phyloP scores from a whole-genome alignment of 2,329 filamentous ascomycete species.

The Aspergillus sp. region DNA sequence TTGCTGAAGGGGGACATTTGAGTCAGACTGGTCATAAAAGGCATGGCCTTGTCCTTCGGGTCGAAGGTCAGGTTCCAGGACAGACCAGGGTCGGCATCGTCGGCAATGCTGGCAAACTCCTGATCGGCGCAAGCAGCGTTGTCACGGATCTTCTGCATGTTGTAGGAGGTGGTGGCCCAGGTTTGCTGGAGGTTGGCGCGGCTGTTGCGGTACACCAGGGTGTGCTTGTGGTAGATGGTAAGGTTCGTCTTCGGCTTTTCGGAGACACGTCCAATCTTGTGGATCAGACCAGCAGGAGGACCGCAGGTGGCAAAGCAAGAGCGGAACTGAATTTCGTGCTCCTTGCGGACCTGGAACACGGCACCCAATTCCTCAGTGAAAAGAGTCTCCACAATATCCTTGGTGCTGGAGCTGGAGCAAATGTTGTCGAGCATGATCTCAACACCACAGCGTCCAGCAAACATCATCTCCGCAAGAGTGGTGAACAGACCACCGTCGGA shows the following conservation, averaged over 20 bases:
- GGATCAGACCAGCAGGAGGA: constrained; percentile 76
- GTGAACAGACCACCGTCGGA: constrained; percentile 93
- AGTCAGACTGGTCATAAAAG: constrained; percentile 65
- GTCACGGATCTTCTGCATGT: constrained; percentile 88
- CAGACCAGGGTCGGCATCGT: constrained; percentile 78
- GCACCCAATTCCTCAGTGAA: constrained; percentile 97
- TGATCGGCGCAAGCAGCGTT: constrained; percentile 83
- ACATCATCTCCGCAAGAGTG: constrained; percentile 95
- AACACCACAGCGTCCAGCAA: constrained; percentile 86
- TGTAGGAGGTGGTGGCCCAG: constrained; percentile 85
- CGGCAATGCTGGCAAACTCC: constrained; percentile 73
- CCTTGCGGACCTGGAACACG: constrained; percentile 89
- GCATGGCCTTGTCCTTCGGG: constrained; percentile 73
- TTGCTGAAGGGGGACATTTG: constrained; percentile 57
- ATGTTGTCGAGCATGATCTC: constrained; percentile 78
- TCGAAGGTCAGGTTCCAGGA: constrained; percentile 81
- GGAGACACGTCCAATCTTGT: constrained; percentile 78
- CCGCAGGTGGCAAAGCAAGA: constrained; percentile 89
- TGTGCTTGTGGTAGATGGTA: constrained; percentile 70
- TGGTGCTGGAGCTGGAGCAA: constrained; percentile 60
- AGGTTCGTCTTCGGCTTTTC: constrained; percentile 70
- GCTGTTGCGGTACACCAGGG: constrained; percentile 67
- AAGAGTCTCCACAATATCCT: constrained; percentile 71
- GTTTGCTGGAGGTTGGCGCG: constrained; percentile 77
- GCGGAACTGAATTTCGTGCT: constrained; percentile 81